Evolutionary conservation across 441 rosid genomes (phyloP).

Genomic region (Breynia disticha): DNA sequence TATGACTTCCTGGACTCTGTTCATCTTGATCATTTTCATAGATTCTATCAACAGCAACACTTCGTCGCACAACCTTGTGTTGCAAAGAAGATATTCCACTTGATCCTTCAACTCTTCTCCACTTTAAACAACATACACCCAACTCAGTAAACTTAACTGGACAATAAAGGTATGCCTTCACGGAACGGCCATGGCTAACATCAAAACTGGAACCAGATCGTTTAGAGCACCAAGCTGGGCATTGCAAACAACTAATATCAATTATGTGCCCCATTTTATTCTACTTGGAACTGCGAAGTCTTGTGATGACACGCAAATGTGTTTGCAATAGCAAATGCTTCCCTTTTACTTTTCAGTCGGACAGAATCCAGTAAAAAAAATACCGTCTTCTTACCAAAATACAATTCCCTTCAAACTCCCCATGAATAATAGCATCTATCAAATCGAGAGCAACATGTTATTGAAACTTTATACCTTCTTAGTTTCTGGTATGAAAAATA

Average conservation of each 20-base stretch:
- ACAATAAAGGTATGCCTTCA: constrained; percentile 12
- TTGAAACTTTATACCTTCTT: too few species aligned
- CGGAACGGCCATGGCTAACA: constrained; percentile 3
- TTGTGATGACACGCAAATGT: not conserved
- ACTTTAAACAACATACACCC: constrained; percentile 15
- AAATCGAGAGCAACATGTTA: constrained; percentile 4
- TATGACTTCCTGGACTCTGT: constrained; percentile 27
- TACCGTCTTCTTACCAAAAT: not conserved
- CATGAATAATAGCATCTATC: constrained; percentile 5
- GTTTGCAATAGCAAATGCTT: constrained; percentile 1
- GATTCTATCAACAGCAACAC: constrained; percentile 27
- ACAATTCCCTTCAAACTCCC: constrained; percentile 11
- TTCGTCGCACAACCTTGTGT: constrained; percentile 27
- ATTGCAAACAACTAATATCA: constrained; percentile 21
- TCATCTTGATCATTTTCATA: constrained; percentile 36
- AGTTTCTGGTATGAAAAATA: too few species aligned
- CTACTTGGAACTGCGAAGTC: not conserved
- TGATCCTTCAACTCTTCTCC: constrained; percentile 18
- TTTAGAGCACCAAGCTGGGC: constrained; percentile 20
- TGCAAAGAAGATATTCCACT: constrained; percentile 21
- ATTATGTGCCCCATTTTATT: constrained; percentile 34
- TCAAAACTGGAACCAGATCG: constrained; percentile 17
- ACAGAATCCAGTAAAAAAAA: not conserved
- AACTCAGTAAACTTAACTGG: constrained; percentile 8
- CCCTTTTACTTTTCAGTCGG: constrained; percentile 8